Evolutionary conservation across 2,329 filamentous ascomycete species (phyloP), one percentile per base, ranked within the genome.

Genomic region (Metarhizium album): DNA sequence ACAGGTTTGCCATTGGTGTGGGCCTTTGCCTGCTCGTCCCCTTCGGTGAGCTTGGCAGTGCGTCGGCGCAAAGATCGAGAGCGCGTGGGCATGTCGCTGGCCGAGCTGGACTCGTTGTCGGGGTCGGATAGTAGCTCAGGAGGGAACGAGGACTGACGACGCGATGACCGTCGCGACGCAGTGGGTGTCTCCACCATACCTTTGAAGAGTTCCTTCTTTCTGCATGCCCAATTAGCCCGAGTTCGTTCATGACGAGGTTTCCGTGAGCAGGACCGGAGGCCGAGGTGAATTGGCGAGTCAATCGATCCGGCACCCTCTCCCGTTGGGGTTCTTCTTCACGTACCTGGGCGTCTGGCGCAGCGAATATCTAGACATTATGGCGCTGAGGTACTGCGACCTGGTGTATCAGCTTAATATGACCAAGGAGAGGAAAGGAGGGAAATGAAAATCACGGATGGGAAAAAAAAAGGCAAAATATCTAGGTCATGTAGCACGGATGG

Each of bases 131-230:
- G 43, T n/a, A 60, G 56, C 23, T 75, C 72, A 47, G 67, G 59
- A 35, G 70, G 66, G 47, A 74, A 68, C 23, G 72, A 72, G 9
- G 74, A 70, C 60, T 76, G 78, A 58, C 77, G 74, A 59, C 75
- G 71, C 45, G 69, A 68, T 52, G 70, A 69, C 42, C 74, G 74
- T 42, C 66, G 65, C 35, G 53, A 53, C 47, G 54, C 40, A 47
- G 51, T 58, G 24, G 78, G 77, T 8, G 78, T 82, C 63, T 80
- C 76, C 53, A 82, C 67, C 78, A 82, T 79, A 58, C 78, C 78
- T 35, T 79, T 72, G 58, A 79, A 81, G 52, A 79, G 73, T 62
- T 80, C 78, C 66, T 79, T 80, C 66, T 82, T 82, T 57, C 78
- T 82, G 38, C 2, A 50, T 24, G n/a, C 22, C 46, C 33, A 49